A percentile compares a stretch with the other conserved stretches of the same genome.
These are phyloP conservation scores for Coccomyxa sp. DNA, from an alignment of 139 green algal species.

Conservation along the genomic window DNA sequence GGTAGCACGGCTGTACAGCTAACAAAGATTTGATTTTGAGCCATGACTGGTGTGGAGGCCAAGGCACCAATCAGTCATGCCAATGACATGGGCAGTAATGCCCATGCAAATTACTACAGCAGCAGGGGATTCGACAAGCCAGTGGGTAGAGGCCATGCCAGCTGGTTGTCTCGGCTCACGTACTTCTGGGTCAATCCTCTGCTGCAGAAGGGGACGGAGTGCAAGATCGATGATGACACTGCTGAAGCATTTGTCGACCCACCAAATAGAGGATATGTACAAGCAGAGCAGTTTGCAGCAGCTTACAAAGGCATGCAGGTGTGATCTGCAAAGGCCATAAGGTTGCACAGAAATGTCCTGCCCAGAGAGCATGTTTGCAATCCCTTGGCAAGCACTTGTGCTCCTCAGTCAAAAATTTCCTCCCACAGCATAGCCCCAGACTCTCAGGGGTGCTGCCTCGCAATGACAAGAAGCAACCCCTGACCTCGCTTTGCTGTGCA, in stretches of 20 bases:
- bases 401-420: not conserved
- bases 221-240: constrained; percentile 17
- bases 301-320: constrained; percentile 34
- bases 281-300: constrained; percentile 43
- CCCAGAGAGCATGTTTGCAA: not conserved
- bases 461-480: too few species aligned
- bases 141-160: constrained; percentile 5
- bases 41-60: not conserved
- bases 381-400: not conserved
- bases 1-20: not conserved
- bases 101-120: too few species aligned
- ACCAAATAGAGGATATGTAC: constrained; percentile 23
- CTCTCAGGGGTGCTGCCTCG: not conserved
- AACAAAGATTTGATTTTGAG: not conserved
- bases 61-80: too few species aligned
- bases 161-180: constrained; percentile 15
- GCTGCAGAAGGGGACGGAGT: constrained; percentile 24
- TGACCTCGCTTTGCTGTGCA: not conserved
- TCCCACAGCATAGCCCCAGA: not conserved
- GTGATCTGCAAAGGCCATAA: not conserved
- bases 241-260: constrained; percentile 19
- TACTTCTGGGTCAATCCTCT: constrained; percentile 52
- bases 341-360: not conserved
- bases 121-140: constrained; percentile 14
- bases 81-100: too few species aligned